These are phyloP conservation scores for Aspergillus sp. DNA, from an alignment of 2,329 filamentous ascomycete species.

Conservation along the genomic window DNA sequence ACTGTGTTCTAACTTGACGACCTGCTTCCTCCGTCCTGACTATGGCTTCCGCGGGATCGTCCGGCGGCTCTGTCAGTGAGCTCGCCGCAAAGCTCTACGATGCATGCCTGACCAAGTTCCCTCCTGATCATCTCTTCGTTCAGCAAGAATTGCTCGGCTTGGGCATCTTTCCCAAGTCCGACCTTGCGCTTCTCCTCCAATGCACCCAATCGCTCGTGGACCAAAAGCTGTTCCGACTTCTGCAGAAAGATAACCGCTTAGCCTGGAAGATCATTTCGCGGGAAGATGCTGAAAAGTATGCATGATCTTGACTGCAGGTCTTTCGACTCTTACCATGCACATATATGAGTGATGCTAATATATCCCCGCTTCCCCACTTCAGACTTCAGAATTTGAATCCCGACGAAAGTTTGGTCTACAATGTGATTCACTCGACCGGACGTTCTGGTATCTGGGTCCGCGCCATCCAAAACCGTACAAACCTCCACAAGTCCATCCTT, in stretches of 20 bases:
- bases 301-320: not conserved
- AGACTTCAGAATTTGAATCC: constrained; percentile 51
- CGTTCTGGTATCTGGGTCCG: constrained; percentile 89
- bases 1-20: constrained; percentile 23
- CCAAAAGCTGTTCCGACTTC: constrained; percentile 47
- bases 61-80: constrained; percentile 31
- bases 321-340: not conserved
- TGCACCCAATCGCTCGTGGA: constrained; percentile 47
- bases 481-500: constrained; percentile 80
- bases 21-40: constrained; percentile 21
- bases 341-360: constrained; percentile 8
- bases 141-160: constrained; percentile 47
- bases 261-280: constrained; percentile 50
- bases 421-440: constrained; percentile 81
- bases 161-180: constrained; percentile 44
- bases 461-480: constrained; percentile 74
- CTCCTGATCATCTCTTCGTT: constrained; percentile 45
- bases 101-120: constrained; percentile 40
- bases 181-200: constrained; percentile 43
- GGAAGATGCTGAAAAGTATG: constrained; percentile 51
- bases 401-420: constrained; percentile 83
- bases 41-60: constrained; percentile 37
- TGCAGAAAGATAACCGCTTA: constrained; percentile 43
- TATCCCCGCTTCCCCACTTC: constrained; percentile 1
- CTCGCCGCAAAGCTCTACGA: constrained; percentile 48